Evolutionary conservation across 2,329 filamentous ascomycete genomes (phyloP), one percentile per base, ranked within the genome.

Genomic region (Aspergillus persii): DNA sequence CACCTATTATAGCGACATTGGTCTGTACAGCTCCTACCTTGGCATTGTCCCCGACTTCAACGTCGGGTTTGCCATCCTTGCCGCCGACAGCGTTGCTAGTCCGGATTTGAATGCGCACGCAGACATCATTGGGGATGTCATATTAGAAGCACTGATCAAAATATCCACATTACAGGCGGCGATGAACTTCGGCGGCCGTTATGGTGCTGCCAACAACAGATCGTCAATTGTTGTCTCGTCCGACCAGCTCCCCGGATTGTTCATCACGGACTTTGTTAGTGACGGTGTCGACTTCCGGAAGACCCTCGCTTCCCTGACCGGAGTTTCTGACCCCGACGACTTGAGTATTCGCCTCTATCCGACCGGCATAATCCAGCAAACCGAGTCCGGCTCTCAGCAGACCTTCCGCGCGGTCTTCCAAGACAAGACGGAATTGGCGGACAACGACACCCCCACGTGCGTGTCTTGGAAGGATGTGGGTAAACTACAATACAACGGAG

Each of bases 41-140:
- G 71, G 70, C 4, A 63, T 77, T 12, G 58, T 75, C 8, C 74
- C 76, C 0, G 73, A 75, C 55, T 74, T 68, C 50, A 68, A 70
- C 30, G 61, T 74, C 23, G 76, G 76, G 6, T 75, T 74, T 53
- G 70, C 66, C 4, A 69, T 77, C 18, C 63, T 78, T 2, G 60
- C 68, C 2, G 71, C 71, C 0, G 67, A 69, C 18, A 60, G 50
- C 5, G 51, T 55, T 9, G 47, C 49, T 1, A 58, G 31, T 27
- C 64, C 63, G 7, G 66, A 65, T 52, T 51, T 68, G 12, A 66
- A 69, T 27, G 61, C 61, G 11, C 63, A 74, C 36, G 68, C 69
- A 0, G 74, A 75, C 55, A 50, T 69, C 9, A 60, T 76, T 57
- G 63, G 62, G 15, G 61, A 67, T 18, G 58, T 63, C 0, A 18